Conservation (phyloP, 2,329 filamentous ascomycete species). For the Ceratocystis diversiconidia region DNA sequence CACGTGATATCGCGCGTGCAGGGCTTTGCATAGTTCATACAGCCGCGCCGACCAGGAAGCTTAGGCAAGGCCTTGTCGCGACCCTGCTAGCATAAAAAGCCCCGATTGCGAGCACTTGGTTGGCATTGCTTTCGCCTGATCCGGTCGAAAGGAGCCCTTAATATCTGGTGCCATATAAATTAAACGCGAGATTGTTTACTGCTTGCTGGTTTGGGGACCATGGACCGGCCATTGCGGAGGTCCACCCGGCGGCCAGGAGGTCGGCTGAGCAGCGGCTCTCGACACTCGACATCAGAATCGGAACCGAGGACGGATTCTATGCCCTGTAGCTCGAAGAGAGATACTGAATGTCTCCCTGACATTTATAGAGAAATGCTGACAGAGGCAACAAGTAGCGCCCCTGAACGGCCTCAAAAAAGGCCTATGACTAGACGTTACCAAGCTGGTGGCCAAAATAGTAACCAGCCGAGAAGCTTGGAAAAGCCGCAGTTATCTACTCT, state of each 20-base stretch:
- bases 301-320: neutral
- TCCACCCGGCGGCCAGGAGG: conserved; percentile 3
- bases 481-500: neutral
- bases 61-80: neutral
- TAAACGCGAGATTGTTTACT: neutral
- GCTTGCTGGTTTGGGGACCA: neutral
- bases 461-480: neutral
- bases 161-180: no score
- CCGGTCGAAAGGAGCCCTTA: neutral
- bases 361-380: conserved; percentile 16
- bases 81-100: no score
- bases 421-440: conserved; percentile 5
- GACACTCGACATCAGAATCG: neutral
- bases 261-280: neutral
- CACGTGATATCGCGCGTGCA: neutral
- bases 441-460: neutral
- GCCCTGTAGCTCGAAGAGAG: neutral
- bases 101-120: neutral
- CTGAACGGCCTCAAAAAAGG: conserved; percentile 6
- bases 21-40: no score
- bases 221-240: conserved; percentile 6
- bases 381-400: neutral
- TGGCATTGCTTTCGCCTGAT: neutral
- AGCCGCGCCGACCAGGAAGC: neutral
- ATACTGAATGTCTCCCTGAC: neutral